Evolutionary conservation across 1,284 basidiomycete species (phyloP).

Genomic region (Ceratobasidium sp.): DNA sequence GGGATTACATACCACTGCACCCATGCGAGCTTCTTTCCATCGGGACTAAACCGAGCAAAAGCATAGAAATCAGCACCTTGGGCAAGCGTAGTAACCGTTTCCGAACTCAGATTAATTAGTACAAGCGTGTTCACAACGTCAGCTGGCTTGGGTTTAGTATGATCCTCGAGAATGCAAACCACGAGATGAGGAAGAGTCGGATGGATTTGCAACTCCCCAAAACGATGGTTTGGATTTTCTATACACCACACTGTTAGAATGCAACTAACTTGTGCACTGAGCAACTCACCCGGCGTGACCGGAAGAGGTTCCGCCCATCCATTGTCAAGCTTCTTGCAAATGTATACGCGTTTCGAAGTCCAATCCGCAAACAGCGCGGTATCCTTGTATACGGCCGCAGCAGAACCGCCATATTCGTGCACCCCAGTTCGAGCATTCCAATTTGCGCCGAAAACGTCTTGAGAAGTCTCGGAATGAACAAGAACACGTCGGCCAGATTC

Average conservation of each 20-base stretch:
- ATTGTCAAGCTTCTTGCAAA: slow-evolving; percentile 48
- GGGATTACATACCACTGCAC: slow-evolving; percentile 61
- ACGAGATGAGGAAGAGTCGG: slow-evolving; percentile 55
- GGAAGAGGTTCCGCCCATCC: slow-evolving; percentile 53
- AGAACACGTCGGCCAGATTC: slow-evolving; percentile 66
- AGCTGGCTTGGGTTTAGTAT: slow-evolving; percentile 63
- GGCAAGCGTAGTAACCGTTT: slow-evolving; percentile 55
- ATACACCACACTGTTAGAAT: not conserved
- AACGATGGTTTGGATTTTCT: slow-evolving; percentile 61
- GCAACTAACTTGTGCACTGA: not conserved
- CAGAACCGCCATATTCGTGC: slow-evolving; percentile 63
- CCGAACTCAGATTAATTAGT: slow-evolving; percentile 58
- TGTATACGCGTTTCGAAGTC: slow-evolving; percentile 60
- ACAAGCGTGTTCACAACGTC: slow-evolving; percentile 65
- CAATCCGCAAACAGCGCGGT: slow-evolving; percentile 64
- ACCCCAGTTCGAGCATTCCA: slow-evolving; percentile 66
- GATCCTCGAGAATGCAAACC: slow-evolving; percentile 68
- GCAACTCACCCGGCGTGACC: slow-evolving; percentile 64
- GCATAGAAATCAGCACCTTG: slow-evolving; percentile 73
- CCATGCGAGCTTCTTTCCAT: slow-evolving; percentile 70
- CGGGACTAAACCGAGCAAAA: slow-evolving; percentile 64
- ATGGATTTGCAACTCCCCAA: slow-evolving; percentile 55
- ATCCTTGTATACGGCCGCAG: slow-evolving; percentile 59
- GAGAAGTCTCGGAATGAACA: slow-evolving; percentile 56
- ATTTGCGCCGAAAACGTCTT: slow-evolving; percentile 58